Evolutionary conservation across 2,329 filamentous ascomycete species (phyloP).

Genomic region (Chrysoporthe deuterocubensis): DNA sequence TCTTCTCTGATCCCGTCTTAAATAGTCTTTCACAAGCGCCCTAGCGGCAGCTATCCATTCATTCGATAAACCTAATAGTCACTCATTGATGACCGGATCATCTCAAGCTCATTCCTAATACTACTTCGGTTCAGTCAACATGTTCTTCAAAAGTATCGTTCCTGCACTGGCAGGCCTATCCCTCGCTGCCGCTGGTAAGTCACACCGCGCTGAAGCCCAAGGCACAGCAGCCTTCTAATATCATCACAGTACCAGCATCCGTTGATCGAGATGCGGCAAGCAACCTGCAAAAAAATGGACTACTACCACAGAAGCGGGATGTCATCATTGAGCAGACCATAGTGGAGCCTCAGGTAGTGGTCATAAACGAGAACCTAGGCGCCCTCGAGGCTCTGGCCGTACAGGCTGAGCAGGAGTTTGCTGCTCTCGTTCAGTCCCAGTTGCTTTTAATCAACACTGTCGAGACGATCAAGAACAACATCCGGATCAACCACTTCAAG

Average conservation of each 20-base stretch:
- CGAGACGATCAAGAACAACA: conserved; percentile 48
- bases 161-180: conserved; percentile 38
- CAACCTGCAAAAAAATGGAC: conserved; percentile 34
- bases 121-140: conserved; percentile 26
- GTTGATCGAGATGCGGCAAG: conserved; percentile 30
- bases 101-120: conserved; percentile 6
- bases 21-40: conserved; percentile 19
- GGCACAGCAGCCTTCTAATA: neutral
- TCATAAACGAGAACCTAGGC: conserved; percentile 43
- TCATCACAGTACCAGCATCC: conserved; percentile 13
- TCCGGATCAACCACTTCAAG: conserved; percentile 47
- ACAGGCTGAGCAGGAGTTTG: conserved; percentile 43
- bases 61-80: conserved; percentile 13
- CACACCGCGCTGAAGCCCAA: neutral
- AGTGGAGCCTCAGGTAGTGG: conserved; percentile 35
- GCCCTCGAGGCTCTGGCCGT: conserved; percentile 40
- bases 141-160: conserved; percentile 35
- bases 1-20: conserved; percentile 12
- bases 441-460: conserved; percentile 42
- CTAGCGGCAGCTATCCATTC: conserved; percentile 28
- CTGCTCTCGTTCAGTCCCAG: conserved; percentile 42
- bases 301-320: conserved; percentile 33
- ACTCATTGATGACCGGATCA: conserved; percentile 23
- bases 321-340: conserved; percentile 41
- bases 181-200: conserved; percentile 37